Conservation (phyloP, 257 asterid species). For the Dorcoceras hygrometricum region DNA sequence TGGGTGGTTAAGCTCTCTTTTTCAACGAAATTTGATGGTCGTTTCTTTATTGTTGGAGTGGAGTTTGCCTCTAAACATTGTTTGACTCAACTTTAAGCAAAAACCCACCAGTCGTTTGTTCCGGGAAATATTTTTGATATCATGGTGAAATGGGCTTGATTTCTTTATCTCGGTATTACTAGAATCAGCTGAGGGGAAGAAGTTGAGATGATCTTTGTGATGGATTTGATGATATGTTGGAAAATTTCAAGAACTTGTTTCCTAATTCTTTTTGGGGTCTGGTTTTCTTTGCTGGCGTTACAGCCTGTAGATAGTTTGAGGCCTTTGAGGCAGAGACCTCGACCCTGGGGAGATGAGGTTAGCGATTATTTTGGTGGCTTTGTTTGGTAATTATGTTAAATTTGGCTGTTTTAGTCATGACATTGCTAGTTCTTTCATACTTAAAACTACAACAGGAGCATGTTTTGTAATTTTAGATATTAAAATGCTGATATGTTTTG, state of each 20-base stretch:
- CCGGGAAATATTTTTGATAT: constrained; percentile 13
- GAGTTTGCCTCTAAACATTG: constrained; percentile 51
- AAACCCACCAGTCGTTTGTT: constrained; percentile 32
- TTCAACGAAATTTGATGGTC: constrained; percentile 48
- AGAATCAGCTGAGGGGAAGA: constrained; percentile 36
- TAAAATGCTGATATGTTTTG: constrained; percentile 6
- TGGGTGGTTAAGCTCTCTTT: constrained; percentile 66
- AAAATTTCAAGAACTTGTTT: constrained; percentile 32
- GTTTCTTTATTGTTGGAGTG: constrained; percentile 54
- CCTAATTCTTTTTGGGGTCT: constrained; percentile 46
- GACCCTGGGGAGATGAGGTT: constrained; percentile 98
- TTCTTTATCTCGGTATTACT: constrained; percentile 30
- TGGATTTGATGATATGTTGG: constrained; percentile 47
- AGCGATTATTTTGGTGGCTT: constrained; percentile 24
- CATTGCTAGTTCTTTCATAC: constrained; percentile 14
- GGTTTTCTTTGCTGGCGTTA: constrained; percentile 37
- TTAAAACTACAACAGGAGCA: background rate
- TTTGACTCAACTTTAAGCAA: constrained; percentile 65
- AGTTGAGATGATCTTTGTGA: constrained; percentile 46
- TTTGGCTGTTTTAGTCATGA: constrained; percentile 15
- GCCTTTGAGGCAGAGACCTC: constrained; percentile 77
- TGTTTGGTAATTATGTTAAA: background rate
- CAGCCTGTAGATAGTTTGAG: constrained; percentile 64
- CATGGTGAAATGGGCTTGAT: constrained; percentile 37
- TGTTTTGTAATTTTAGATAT: constrained; percentile 9